These are phyloP conservation scores for Claviceps digitariae DNA, from an alignment of 2,329 filamentous ascomycete genomes.

Conservation along the genomic window DNA sequence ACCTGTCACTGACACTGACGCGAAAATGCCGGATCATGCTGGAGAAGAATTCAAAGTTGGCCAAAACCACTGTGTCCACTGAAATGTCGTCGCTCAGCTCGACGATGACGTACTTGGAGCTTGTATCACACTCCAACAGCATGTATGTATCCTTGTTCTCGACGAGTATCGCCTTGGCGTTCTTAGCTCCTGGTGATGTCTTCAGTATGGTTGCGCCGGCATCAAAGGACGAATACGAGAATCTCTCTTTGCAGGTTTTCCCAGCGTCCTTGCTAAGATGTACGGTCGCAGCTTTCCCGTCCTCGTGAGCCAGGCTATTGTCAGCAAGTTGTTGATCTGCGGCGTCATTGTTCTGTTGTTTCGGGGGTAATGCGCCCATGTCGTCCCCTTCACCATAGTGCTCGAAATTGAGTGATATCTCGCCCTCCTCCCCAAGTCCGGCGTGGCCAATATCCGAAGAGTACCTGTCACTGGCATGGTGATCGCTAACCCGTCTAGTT, in stretches of 20 bases:
- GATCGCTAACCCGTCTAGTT: constrained; percentile 43
- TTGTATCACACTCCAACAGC: constrained; percentile 75
- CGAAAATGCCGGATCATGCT: constrained; percentile 88
- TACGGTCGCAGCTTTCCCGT: constrained; percentile 36
- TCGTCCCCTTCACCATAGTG: constrained; percentile 14
- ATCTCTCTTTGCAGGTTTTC: constrained; percentile 93
- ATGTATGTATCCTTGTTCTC: constrained; percentile 99
- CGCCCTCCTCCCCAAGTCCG: constrained; percentile 71
- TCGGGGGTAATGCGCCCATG: background rate
- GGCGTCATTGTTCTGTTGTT: constrained; percentile 9
- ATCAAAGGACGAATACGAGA: constrained; percentile 96
- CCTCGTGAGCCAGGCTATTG: constrained; percentile 26
- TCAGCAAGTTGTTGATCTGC: constrained; percentile 21
- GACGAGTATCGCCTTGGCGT: constrained; percentile 73
- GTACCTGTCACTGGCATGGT: constrained; percentile 30
- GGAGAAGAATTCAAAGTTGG: constrained; percentile 98
- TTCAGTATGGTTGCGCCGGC: constrained; percentile 89
- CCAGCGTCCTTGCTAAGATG: constrained; percentile 82
- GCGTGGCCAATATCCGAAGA: constrained; percentile 58
- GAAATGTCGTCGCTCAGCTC: constrained; percentile 79
- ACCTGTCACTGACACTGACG: constrained; percentile 85
- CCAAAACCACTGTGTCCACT: constrained; percentile 91
- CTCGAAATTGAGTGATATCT: constrained; percentile 54
- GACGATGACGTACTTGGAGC: constrained; percentile 88
- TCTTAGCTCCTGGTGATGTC: constrained; percentile 74